Percentiles rank a stretch among this genome's conserved stretches.
phyloP scores from a whole-genome alignment of 257 asterid species.

The Solanum chaucha region DNA sequence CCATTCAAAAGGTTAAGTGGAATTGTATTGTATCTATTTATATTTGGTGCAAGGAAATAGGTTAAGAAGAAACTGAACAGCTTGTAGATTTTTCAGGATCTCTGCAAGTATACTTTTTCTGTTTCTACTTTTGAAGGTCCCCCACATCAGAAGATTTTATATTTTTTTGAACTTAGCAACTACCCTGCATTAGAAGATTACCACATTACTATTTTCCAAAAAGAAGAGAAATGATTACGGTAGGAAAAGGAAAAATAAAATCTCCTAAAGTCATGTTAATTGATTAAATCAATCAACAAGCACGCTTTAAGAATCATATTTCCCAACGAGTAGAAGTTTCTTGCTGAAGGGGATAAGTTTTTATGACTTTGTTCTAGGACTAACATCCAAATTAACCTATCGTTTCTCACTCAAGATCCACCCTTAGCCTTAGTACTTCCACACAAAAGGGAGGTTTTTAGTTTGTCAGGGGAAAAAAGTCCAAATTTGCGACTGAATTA shows the following conservation, averaged over 20 bases:
- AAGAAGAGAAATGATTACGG: not conserved
- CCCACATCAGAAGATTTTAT: not conserved
- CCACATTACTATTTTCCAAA: not conserved
- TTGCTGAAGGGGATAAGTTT: not conserved
- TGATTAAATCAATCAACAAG: not conserved
- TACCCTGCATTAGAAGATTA: not conserved
- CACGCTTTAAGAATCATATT: not conserved
- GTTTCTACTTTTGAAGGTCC: not conserved
- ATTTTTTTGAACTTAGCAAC: not conserved
- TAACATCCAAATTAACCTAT: not conserved
- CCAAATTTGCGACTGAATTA: not conserved
- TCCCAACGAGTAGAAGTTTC: not conserved
- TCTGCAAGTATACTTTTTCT: not conserved
- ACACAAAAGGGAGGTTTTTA: not conserved
- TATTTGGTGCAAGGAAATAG: not conserved
- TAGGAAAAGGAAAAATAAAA: not conserved
- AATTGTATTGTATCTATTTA: not conserved
- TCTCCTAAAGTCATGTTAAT: not conserved
- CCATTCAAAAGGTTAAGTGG: not conserved
- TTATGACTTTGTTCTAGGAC: not conserved
- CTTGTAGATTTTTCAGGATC: not conserved
- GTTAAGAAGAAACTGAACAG: not conserved
- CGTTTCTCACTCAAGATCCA: not conserved
- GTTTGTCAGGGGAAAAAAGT: not conserved
- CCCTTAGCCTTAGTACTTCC: not conserved